Evolutionary conservation across 169 alveolate genomes (phyloP).

Genomic region (Hammondia hammondi): DNA sequence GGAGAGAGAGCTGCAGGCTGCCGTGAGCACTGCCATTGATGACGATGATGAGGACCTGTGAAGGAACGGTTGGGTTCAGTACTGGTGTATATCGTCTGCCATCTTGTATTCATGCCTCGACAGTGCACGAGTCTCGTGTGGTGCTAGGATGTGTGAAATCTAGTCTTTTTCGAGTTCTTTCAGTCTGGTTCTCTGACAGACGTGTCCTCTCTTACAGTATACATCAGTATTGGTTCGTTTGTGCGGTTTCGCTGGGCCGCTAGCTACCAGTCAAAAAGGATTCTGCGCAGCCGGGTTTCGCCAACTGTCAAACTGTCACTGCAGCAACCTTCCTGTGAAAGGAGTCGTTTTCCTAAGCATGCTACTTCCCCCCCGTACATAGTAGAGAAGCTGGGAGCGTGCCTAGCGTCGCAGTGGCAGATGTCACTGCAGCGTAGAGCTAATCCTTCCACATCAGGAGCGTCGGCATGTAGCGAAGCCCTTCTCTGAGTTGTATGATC

Average conservation of each 20-base stretch:
- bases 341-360: not conserved
- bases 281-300: not conserved
- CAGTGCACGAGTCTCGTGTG: not conserved
- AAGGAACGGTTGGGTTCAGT: not conserved
- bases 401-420: no score
- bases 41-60: constrained; percentile 85
- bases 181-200: not conserved
- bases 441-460: no score
- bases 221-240: no score
- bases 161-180: not conserved
- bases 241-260: not conserved
- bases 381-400: no score
- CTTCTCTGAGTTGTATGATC: no score
- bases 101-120: not conserved
- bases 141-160: not conserved
- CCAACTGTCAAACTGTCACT: constrained; percentile 6
- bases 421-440: no score
- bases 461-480: no score
- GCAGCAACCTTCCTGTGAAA: not conserved
- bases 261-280: not conserved
- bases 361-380: no score
- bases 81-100: not conserved
- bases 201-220: not conserved
- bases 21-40: constrained; percentile 92
- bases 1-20: constrained; percentile 90